A percentile compares a stretch with the other conserved stretches of the same genome.
phyloP scores from a whole-genome alignment of 2,329 filamentous ascomycete species.

The Stagonosporopsis chrysanthemi region DNA sequence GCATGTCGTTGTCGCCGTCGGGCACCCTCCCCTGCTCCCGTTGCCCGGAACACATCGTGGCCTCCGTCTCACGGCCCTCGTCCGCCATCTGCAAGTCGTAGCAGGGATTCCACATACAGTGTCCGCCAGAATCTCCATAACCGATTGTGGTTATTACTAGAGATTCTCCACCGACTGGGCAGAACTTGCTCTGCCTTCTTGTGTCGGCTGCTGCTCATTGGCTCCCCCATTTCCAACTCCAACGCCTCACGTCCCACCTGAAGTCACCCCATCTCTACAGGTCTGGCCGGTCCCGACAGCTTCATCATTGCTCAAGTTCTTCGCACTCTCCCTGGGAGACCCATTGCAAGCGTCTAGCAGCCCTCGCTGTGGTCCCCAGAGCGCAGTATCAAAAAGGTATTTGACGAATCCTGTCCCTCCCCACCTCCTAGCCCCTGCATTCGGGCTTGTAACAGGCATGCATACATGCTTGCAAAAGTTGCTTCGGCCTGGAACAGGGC shows the following conservation, averaged over 20 bases:
- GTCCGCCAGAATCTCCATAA: constrained; percentile 42
- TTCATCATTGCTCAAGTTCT: constrained; percentile 15
- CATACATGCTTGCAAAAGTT: constrained; percentile 15
- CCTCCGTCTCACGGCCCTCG: constrained; percentile 49
- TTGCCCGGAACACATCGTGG: constrained; percentile 46
- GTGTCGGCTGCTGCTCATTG: constrained; percentile 39
- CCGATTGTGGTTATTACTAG: constrained; percentile 52
- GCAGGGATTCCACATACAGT: constrained; percentile 47
- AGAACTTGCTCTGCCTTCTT: constrained; percentile 36
- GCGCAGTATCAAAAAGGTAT: constrained; percentile 24
- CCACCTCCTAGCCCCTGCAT: constrained; percentile 13
- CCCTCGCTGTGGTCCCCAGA: constrained; percentile 6
- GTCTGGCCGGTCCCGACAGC: constrained; percentile 14
- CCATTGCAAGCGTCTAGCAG: constrained; percentile 1
- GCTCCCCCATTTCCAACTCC: constrained; percentile 33
- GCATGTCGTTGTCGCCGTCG: constrained; percentile 45
- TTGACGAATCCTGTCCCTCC: constrained; percentile 10
- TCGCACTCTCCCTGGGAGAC: background rate
- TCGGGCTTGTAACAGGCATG: constrained; percentile 2
- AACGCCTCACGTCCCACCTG: constrained; percentile 23
- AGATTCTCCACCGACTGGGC: constrained; percentile 47
- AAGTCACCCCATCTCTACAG: constrained; percentile 26
- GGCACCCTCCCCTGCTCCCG: constrained; percentile 46
- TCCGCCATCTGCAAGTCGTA: constrained; percentile 48
- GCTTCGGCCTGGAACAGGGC: background rate